Evolutionary conservation across 202 grass and related monocot species (phyloP).

Genomic region (Hordeum pubiflorum): DNA sequence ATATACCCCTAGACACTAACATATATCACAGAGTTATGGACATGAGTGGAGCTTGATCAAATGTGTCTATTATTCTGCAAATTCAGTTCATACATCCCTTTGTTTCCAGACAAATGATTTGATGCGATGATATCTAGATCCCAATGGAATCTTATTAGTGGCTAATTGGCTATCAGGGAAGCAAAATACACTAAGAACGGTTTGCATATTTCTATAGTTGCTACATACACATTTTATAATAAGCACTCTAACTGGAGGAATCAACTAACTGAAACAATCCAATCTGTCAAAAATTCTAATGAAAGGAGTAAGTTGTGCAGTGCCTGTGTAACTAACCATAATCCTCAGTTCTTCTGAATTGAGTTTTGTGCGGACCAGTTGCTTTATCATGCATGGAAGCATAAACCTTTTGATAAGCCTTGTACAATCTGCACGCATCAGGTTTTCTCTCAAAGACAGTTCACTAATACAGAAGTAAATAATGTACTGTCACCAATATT

Average conservation of each 20-base stretch:
- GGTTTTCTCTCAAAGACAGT: conserved; percentile 14
- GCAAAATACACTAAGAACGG: neutral
- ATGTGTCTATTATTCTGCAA: neutral
- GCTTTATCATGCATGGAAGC: conserved; percentile 83
- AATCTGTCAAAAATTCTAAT: neutral
- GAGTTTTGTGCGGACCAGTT: conserved; percentile 87
- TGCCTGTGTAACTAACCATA: conserved; percentile 55
- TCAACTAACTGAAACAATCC: neutral
- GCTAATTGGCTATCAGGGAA: neutral
- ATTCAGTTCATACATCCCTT: neutral
- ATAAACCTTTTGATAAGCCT: conserved; percentile 85
- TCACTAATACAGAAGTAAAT: conserved; percentile 14
- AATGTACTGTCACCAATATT: neutral
- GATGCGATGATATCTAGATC: neutral
- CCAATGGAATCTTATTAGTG: neutral
- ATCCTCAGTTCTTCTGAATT: conserved; percentile 80
- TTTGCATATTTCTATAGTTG: conserved; percentile 14
- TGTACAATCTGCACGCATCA: conserved; percentile 64
- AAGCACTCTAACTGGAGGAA: neutral
- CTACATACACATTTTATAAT: neutral
- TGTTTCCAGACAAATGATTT: neutral
- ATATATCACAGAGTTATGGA: neutral
- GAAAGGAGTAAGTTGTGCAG: neutral
- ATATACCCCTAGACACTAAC: neutral
- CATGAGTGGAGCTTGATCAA: neutral